Conservation (phyloP, 345 rosid genomes). For the Linum lewisii region DNA sequence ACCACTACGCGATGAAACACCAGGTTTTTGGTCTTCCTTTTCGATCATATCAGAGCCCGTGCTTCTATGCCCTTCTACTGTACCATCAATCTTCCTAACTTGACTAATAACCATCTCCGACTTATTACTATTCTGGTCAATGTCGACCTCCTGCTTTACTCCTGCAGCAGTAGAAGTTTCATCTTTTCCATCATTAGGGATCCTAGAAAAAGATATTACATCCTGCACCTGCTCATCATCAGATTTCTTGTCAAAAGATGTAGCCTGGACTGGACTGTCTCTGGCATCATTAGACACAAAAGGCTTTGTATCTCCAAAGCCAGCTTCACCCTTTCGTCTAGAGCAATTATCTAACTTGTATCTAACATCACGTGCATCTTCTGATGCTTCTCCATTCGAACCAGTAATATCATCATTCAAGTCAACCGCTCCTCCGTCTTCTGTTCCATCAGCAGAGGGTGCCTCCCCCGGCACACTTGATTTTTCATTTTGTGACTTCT, state of each 20-base stretch:
- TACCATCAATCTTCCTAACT: conserved; percentile 28
- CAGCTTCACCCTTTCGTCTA: conserved; percentile 26
- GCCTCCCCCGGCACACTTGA: conserved; percentile 33
- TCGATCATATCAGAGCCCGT: conserved; percentile 19
- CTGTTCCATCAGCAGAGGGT: conserved; percentile 31
- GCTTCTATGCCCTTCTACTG: conserved; percentile 24
- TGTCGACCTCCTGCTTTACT: conserved; percentile 24
- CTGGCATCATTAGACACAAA: conserved; percentile 27
- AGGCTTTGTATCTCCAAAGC: conserved; percentile 40
- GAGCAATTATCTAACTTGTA: conserved; percentile 31
- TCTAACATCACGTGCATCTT: conserved; percentile 26
- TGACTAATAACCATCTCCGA: conserved; percentile 25
- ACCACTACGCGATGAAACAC: conserved; percentile 18
- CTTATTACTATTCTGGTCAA: conserved; percentile 35
- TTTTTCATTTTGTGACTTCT: conserved; percentile 46
- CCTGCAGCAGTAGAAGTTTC: conserved; percentile 31
- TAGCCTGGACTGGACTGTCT: conserved; percentile 24
- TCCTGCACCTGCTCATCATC: conserved; percentile 27
- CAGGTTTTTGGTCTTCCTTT: conserved; percentile 20
- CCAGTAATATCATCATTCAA: conserved; percentile 25
- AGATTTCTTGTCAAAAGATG: conserved; percentile 31
- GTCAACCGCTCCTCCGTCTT: conserved; percentile 33
- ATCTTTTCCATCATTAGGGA: conserved; percentile 19
- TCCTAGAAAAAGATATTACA: conserved; percentile 17
- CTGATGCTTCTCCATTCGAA: conserved; percentile 25